Evolutionary conservation across 1,284 basidiomycete genomes (phyloP).

Genomic region (Neonothopanus nambi): DNA sequence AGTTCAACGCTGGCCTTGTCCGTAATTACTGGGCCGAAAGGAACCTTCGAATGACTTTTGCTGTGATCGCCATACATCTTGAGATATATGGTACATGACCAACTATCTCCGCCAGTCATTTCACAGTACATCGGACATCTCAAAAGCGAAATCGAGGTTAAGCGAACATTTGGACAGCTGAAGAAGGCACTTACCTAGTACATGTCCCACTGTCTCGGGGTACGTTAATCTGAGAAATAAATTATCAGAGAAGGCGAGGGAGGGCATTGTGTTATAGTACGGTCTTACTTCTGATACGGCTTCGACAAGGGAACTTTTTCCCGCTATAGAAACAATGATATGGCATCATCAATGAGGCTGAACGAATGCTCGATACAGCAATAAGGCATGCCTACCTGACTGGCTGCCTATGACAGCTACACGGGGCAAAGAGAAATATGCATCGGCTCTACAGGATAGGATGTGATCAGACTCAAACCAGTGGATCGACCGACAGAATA

Average conservation of each 20-base stretch:
- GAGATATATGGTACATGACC: constrained; percentile 55
- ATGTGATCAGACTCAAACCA: too few species aligned
- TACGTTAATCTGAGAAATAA: constrained; percentile 47
- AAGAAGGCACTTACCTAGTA: constrained; percentile 44
- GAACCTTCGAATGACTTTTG: constrained; percentile 23
- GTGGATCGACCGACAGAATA: too few species aligned
- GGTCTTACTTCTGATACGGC: constrained; percentile 52
- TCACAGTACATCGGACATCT: constrained; percentile 62
- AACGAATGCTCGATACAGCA: not conserved
- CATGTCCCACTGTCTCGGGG: constrained; percentile 61
- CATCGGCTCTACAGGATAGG: constrained; percentile 34
- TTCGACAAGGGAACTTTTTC: constrained; percentile 62
- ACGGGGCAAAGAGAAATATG: constrained; percentile 47
- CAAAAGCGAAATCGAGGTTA: not conserved
- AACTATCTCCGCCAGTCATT: constrained; percentile 42
- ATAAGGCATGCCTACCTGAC: constrained; percentile 42
- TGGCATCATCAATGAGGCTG: not conserved
- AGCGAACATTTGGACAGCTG: not conserved
- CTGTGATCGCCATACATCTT: constrained; percentile 38
- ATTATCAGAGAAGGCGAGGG: not conserved
- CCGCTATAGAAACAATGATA: constrained; percentile 39
- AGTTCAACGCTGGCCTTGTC: constrained; percentile 46
- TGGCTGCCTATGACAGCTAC: constrained; percentile 62
- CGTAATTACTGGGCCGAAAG: constrained; percentile 40
- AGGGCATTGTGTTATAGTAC: not conserved